Percentiles rank a stretch among this genome's conserved stretches.
These are phyloP conservation scores for Silene noctiflora DNA, from an alignment of 179 eudicot species.

Conservation along the genomic window DNA sequence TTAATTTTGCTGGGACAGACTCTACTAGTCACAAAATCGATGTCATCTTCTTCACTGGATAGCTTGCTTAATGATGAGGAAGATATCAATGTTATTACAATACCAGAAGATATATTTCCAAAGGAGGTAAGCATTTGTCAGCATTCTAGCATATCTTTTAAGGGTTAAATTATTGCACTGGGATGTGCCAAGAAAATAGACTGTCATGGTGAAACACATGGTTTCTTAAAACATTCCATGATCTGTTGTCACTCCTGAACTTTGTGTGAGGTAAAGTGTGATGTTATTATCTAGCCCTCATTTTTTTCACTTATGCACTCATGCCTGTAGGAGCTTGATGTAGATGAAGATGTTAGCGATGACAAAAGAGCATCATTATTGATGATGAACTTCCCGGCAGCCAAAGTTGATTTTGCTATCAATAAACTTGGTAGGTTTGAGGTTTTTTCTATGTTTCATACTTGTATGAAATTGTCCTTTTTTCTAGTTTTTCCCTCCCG, in stretches of 20 bases:
- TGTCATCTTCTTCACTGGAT: constrained; percentile 70
- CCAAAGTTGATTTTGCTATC: constrained; percentile 72
- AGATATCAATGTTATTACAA: constrained; percentile 35
- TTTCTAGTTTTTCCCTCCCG: no score
- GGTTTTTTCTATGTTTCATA: constrained; percentile 6
- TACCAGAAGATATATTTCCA: constrained; percentile 25
- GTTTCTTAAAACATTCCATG: no score
- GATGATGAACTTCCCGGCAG: constrained; percentile 72
- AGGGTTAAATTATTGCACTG: background rate
- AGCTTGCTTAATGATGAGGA: constrained; percentile 58
- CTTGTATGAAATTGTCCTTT: background rate
- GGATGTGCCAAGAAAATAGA: background rate
- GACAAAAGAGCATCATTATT: constrained; percentile 56
- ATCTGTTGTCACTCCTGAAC: background rate
- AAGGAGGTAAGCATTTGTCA: constrained; percentile 51
- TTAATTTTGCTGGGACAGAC: constrained; percentile 41
- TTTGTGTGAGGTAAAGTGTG: background rate
- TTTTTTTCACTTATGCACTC: background rate
- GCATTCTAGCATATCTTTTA: background rate
- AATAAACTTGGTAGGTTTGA: constrained; percentile 66
- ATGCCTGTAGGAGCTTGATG: constrained; percentile 59
- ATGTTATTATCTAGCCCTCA: constrained; percentile 1
- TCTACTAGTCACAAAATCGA: constrained; percentile 37
- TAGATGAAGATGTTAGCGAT: constrained; percentile 35
- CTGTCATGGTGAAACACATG: background rate